phyloP scores from a whole-genome alignment of 2,329 filamentous ascomycete species.

The Aspergillus vadensis region DNA sequence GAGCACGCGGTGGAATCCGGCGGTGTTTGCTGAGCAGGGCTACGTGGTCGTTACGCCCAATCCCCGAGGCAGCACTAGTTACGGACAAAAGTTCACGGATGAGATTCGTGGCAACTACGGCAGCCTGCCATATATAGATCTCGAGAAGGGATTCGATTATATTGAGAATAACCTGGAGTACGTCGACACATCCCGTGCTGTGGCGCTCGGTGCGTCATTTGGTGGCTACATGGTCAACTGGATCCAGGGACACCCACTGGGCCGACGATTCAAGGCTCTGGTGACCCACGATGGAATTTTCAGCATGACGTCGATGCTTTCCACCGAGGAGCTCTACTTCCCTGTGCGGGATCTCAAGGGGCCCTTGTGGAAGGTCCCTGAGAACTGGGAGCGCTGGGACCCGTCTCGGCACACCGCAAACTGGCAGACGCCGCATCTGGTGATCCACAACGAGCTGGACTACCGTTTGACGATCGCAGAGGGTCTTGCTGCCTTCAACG shows the following conservation, averaged over 20 bases:
- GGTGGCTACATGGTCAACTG: constrained; percentile 65
- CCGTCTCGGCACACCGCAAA: constrained; percentile 59
- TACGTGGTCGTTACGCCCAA: constrained; percentile 64
- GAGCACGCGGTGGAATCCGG: constrained; percentile 57
- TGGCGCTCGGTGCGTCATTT: constrained; percentile 57
- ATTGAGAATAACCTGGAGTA: constrained; percentile 54
- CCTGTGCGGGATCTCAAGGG: constrained; percentile 56
- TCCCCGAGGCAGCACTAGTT: constrained; percentile 60
- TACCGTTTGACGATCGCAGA: constrained; percentile 85
- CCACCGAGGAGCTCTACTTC: constrained; percentile 59
- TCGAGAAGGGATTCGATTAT: constrained; percentile 56
- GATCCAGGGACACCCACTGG: constrained; percentile 58
- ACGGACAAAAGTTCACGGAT: constrained; percentile 58
- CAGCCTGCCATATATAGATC: constrained; percentile 57
- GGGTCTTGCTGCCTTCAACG: constrained; percentile 82
- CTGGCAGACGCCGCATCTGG: constrained; percentile 84
- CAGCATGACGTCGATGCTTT: constrained; percentile 47
- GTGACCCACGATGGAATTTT: constrained; percentile 57
- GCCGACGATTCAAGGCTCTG: constrained; percentile 58
- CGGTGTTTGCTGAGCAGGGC: constrained; percentile 62
- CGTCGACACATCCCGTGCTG: constrained; percentile 56
- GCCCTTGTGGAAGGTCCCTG: constrained; percentile 52
- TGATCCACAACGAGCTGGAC: constrained; percentile 88
- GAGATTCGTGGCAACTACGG: constrained; percentile 57
- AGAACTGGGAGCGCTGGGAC: constrained; percentile 60